Evolutionary conservation across 306 rosid species (phyloP).

Genomic region (Mimosa bimucronata): DNA sequence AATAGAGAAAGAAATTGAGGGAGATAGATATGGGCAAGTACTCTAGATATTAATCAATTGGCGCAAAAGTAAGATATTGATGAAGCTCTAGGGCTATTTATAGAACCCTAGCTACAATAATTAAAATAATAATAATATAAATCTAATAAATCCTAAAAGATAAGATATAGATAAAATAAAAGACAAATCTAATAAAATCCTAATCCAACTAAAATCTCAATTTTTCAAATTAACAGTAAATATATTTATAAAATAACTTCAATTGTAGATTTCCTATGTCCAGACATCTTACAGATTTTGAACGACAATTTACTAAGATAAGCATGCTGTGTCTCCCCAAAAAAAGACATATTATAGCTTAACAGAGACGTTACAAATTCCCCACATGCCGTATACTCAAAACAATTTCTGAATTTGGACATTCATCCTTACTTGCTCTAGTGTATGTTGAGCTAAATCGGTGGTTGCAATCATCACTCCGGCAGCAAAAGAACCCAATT

Average conservation of each 20-base stretch:
- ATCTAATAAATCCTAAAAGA: not conserved
- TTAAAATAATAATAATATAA: not conserved
- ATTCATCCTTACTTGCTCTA: conserved; percentile 75
- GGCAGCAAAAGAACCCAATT: conserved; percentile 96
- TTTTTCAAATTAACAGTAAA: not conserved
- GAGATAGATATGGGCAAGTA: not conserved
- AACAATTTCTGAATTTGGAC: not conserved
- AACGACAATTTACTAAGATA: not conserved
- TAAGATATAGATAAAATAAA: not conserved
- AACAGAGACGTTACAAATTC: not conserved
- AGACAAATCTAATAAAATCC: not conserved
- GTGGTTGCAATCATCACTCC: conserved; percentile 99
- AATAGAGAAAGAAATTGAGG: not conserved
- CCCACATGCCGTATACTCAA: not conserved
- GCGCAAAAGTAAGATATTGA: not conserved
- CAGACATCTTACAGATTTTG: not conserved
- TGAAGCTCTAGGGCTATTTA: not conserved
- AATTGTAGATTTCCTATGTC: not conserved
- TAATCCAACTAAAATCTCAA: not conserved
- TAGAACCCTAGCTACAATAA: not conserved
- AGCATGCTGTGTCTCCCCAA: not conserved
- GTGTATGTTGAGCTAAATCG: conserved; percentile 93
- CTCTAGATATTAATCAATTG: not conserved
- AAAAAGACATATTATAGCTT: not conserved
- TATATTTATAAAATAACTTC: not conserved